phyloP scores from a whole-genome alignment of 1,139 yeast genomes.

The Saccharomyces hybrid region DNA sequence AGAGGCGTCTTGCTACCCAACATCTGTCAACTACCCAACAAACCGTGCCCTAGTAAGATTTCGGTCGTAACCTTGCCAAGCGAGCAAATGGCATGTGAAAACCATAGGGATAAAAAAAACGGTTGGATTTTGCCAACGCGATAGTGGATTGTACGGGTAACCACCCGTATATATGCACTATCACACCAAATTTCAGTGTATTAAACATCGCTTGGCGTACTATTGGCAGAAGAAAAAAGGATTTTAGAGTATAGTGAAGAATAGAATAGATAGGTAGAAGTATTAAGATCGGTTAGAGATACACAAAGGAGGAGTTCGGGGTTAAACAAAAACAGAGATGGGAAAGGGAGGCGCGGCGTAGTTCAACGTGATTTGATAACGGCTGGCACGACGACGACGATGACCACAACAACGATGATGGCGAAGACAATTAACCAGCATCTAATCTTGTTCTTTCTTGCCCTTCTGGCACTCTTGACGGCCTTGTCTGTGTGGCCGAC shows the following conservation, averaged over 20 bases:
- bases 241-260: neutral
- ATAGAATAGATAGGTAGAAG: neutral
- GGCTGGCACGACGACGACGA: slow-evolving; percentile 49
- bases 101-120: neutral
- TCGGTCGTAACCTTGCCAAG: neutral
- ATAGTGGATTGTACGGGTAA: neutral
- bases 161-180: neutral
- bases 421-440: slow-evolving; percentile 61
- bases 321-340: neutral
- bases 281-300: neutral
- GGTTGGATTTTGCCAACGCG: neutral
- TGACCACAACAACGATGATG: slow-evolving; percentile 57
- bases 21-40: slow-evolving; percentile 1
- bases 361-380: slow-evolving; percentile 22
- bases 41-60: neutral
- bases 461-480: slow-evolving; percentile 77
- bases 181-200: too few relatives aligned
- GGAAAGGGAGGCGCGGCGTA: neutral
- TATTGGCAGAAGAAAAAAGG: neutral
- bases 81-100: neutral
- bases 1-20: slow-evolving; percentile 5
- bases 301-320: neutral
- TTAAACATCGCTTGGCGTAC: neutral
- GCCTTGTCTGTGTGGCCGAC: slow-evolving; percentile 92
- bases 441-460: slow-evolving; percentile 88